Evolutionary conservation across 257 asterid species (phyloP).

Genomic region (Nicotiana noctiflora): DNA sequence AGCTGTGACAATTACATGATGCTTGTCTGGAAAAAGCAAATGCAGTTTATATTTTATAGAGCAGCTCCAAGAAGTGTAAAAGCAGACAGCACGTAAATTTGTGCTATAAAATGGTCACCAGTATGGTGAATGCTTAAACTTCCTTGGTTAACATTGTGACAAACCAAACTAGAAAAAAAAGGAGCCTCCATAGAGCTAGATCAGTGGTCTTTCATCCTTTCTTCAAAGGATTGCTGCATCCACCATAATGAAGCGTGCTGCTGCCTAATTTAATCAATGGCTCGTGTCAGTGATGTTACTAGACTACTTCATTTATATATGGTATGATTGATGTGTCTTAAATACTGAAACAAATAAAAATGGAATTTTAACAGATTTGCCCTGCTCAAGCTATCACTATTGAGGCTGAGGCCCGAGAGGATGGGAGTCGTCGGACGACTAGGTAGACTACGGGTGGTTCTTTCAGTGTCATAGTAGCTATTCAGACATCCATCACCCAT

Average conservation of each 20-base stretch:
- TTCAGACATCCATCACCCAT: neutral
- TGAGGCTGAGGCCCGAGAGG: constrained; percentile 95
- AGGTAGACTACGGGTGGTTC: constrained; percentile 28
- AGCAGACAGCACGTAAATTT: neutral
- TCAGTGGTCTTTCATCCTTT: neutral
- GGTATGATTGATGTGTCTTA: neutral
- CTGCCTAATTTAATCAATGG: neutral
- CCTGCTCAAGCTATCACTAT: constrained; percentile 97
- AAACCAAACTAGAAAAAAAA: neutral
- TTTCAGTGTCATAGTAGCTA: neutral
- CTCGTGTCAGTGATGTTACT: neutral
- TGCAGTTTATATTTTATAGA: neutral
- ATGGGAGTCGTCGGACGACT: constrained; percentile 96
- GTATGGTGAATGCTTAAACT: neutral
- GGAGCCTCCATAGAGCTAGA: neutral
- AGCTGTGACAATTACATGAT: neutral
- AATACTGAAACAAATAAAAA: neutral
- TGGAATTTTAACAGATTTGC: constrained; percentile 43
- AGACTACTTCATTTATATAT: neutral
- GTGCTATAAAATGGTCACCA: neutral
- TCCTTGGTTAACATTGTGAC: neutral
- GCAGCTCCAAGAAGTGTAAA: neutral
- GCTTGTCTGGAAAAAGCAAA: neutral
- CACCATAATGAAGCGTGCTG: neutral
- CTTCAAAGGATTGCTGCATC: neutral